Percentiles rank a stretch among this genome's conserved stretches.
These are phyloP conservation scores for Letharia lupina DNA, from an alignment of 495 filamentous ascomycete species.

Conservation along the genomic window DNA sequence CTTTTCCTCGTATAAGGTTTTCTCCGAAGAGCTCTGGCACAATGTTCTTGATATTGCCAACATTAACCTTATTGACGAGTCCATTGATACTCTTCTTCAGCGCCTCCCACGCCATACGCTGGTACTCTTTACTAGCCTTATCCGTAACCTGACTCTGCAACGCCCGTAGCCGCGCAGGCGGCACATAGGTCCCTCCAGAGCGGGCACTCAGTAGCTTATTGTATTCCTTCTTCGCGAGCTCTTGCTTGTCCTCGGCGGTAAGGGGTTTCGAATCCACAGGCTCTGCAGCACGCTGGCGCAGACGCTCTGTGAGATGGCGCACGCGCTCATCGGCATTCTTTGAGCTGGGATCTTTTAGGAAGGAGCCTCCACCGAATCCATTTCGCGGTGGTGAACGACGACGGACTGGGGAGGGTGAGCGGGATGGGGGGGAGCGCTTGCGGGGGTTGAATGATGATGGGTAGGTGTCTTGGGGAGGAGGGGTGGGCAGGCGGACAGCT, in stretches of 20 bases:
- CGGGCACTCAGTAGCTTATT: conserved; percentile 83
- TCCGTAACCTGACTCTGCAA: conserved; percentile 96
- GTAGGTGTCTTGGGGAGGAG: conserved; percentile 47
- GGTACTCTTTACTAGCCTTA: conserved; percentile 91
- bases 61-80: conserved; percentile 96
- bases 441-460: conserved; percentile 44
- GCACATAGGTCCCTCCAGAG: conserved; percentile 92
- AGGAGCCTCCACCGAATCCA: conserved; percentile 29
- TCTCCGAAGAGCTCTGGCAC: conserved; percentile 92
- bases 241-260: conserved; percentile 78
- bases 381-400: conserved; percentile 48
- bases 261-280: conserved; percentile 48
- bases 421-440: conserved; percentile 55
- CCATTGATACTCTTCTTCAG: conserved; percentile 98
- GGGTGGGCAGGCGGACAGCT: conserved; percentile 59
- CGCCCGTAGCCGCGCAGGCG: conserved; percentile 80
- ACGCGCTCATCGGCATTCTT: conserved; percentile 52
- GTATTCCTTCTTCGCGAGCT: conserved; percentile 77
- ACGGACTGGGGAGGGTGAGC: conserved; percentile 56
- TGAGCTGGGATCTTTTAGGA: conserved; percentile 44
- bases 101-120: conserved; percentile 98
- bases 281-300: conserved; percentile 46
- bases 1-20: conserved; percentile 78
- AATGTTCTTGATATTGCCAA: conserved; percentile 94
- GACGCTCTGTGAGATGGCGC: conserved; percentile 52